These are phyloP conservation scores for Kodamaea alishanica DNA, from an alignment of 1,139 yeast species.

Conservation along the genomic window DNA sequence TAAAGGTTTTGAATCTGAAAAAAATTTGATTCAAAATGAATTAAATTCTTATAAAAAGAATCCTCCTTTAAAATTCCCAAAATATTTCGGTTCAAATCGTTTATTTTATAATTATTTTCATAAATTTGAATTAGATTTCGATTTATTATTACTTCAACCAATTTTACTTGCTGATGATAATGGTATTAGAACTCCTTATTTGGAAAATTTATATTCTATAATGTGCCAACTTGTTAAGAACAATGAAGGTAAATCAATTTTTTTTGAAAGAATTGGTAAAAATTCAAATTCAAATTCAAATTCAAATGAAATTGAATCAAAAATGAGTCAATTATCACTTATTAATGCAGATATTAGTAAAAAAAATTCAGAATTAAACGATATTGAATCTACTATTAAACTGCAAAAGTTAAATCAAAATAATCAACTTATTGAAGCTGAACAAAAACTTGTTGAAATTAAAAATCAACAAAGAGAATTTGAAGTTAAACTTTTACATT, in stretches of 20 bases:
- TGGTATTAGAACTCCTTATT: slow-evolving; percentile 81
- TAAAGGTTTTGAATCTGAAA: slow-evolving; percentile 62
- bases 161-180: slow-evolving; percentile 83
- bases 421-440: background rate
- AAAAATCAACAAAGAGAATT: no score
- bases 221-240: slow-evolving; percentile 66
- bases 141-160: slow-evolving; percentile 76
- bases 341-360: slow-evolving; percentile 21
- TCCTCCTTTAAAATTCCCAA: slow-evolving; percentile 15
- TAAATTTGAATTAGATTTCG: slow-evolving; percentile 57
- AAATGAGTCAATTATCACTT: slow-evolving; percentile 17
- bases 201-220: slow-evolving; percentile 81
- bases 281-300: slow-evolving; percentile 2
- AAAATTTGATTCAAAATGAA: slow-evolving; percentile 55
- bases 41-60: slow-evolving; percentile 30
- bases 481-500: no score
- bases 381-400: background rate
- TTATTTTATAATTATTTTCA: slow-evolving; percentile 61
- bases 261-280: slow-evolving; percentile 28
- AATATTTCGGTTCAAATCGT: slow-evolving; percentile 45
- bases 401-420: no score
- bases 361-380: slow-evolving; percentile 11
- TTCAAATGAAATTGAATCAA: slow-evolving; percentile 8
- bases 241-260: slow-evolving; percentile 24
- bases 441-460: background rate